These are phyloP conservation scores for Cercospora berteroae DNA, from an alignment of 2,329 filamentous ascomycete species.

Conservation along the genomic window DNA sequence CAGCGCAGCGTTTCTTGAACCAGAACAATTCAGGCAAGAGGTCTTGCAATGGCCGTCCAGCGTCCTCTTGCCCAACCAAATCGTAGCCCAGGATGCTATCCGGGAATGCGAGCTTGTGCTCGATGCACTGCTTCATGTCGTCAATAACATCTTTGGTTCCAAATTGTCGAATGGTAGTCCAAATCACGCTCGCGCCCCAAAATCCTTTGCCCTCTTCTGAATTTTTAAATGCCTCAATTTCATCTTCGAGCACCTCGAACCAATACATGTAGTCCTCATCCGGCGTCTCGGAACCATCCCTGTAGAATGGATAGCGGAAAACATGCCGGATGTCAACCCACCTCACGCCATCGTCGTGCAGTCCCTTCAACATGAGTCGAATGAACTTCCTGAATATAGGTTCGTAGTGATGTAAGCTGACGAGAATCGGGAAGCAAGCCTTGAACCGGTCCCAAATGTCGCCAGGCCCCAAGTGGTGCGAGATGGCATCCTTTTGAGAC, in stretches of 20 bases:
- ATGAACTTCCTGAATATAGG: slow-evolving; percentile 80
- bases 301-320: slow-evolving; percentile 70
- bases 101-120: slow-evolving; percentile 74
- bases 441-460: slow-evolving; percentile 85
- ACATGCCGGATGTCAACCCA: slow-evolving; percentile 81
- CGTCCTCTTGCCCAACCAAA: slow-evolving; percentile 82
- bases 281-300: slow-evolving; percentile 61
- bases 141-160: slow-evolving; percentile 67
- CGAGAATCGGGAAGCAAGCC: slow-evolving; percentile 69
- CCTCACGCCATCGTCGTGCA: slow-evolving; percentile 77
- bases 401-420: slow-evolving; percentile 80
- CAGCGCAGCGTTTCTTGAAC: slow-evolving; percentile 82
- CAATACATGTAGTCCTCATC: slow-evolving; percentile 68
- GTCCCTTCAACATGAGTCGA: slow-evolving; percentile 64
- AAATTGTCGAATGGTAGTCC: slow-evolving; percentile 69
- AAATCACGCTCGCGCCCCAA: slow-evolving; percentile 82
- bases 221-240: slow-evolving; percentile 71
- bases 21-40: slow-evolving; percentile 84
- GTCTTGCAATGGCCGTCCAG: slow-evolving; percentile 71
- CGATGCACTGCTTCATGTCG: slow-evolving; percentile 81
- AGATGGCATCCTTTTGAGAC: slow-evolving; percentile 67
- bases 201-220: slow-evolving; percentile 71
- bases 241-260: slow-evolving; percentile 72
- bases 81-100: slow-evolving; percentile 84
- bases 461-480: slow-evolving; percentile 79